Percentiles rank a stretch among this genome's conserved stretches.
These are phyloP conservation scores for Saccharomycopsis sp. DNA, from an alignment of 805 yeast genomes.

Conservation along the genomic window DNA sequence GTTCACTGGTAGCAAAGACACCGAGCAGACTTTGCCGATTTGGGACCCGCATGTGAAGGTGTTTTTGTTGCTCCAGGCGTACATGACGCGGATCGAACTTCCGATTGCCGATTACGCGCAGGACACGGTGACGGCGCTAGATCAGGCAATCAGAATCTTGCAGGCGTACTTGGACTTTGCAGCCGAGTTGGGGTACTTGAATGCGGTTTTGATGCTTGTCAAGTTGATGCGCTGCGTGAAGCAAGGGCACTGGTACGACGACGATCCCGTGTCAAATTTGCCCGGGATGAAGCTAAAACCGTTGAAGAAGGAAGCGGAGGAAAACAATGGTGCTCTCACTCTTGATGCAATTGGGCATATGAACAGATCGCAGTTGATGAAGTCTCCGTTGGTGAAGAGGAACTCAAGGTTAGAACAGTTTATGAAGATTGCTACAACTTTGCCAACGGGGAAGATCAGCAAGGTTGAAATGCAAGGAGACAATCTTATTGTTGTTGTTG, in stretches of 20 bases:
- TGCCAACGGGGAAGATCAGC: constrained; percentile 51
- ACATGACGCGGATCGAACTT: constrained; percentile 58
- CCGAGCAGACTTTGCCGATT: constrained; percentile 49
- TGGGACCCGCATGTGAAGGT: constrained; percentile 88
- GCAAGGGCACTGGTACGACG: constrained; percentile 82
- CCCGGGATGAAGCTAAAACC: constrained; percentile 14
- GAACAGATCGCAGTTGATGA: constrained; percentile 27
- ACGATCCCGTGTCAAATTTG: constrained; percentile 48
- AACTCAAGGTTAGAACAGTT: constrained; percentile 40
- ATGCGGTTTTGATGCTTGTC: constrained; percentile 53
- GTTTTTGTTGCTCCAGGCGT: constrained; percentile 63
- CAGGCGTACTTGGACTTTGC: constrained; percentile 91
- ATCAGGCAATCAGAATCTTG: constrained; percentile 85
- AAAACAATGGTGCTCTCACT: constrained; percentile 1
- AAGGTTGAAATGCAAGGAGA: constrained; percentile 31
- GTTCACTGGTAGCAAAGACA: constrained; percentile 27
- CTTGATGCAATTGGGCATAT: constrained; percentile 34
- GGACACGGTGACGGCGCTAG: constrained; percentile 87
- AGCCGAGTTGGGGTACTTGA: constrained; percentile 68
- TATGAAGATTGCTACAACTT: constrained; percentile 38
- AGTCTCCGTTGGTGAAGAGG: constrained; percentile 9
- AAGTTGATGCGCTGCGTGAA: constrained; percentile 77
- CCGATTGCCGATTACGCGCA: constrained; percentile 95
- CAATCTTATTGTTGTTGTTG: constrained; percentile 36
- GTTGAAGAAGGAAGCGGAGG: background rate